Conservation (phyloP, 2,329 filamentous ascomycete species). For the Didymella pomorum region DNA sequence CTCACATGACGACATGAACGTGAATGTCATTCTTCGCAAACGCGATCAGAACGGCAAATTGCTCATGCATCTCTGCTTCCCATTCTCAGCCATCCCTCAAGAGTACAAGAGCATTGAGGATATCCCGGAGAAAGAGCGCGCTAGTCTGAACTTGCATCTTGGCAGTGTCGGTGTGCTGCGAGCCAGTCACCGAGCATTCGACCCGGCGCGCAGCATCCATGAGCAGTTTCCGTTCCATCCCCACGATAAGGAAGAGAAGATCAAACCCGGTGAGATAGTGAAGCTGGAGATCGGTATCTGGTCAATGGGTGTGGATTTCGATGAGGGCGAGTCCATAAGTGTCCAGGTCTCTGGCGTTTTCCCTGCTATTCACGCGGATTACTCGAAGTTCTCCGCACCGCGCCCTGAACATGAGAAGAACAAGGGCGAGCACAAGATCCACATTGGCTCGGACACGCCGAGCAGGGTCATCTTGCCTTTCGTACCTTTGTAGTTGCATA, state of each 20-base stretch:
- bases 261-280: conserved; percentile 53
- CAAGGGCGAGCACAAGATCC: neutral
- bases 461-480: neutral
- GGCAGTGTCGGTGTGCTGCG: neutral
- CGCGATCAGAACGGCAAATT: conserved; percentile 53
- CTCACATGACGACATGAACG: conserved; percentile 54
- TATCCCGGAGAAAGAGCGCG: neutral
- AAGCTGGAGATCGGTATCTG: conserved; percentile 60
- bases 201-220: neutral
- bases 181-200: neutral
- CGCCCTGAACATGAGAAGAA: neutral
- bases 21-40: conserved; percentile 58
- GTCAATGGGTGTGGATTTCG: conserved; percentile 57
- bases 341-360: neutral
- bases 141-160: neutral
- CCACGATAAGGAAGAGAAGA: conserved; percentile 53
- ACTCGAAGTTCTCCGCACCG: neutral
- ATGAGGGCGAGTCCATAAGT: conserved; percentile 50
- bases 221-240: conserved; percentile 48
- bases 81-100: conserved; percentile 32
- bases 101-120: neutral
- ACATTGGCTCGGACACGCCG: neutral
- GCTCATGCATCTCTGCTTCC: conserved; percentile 56
- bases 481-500: neutral
- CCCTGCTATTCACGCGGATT: neutral